Evolutionary conservation across 805 yeast species (phyloP).

Genomic region (Starmerella vitae): DNA sequence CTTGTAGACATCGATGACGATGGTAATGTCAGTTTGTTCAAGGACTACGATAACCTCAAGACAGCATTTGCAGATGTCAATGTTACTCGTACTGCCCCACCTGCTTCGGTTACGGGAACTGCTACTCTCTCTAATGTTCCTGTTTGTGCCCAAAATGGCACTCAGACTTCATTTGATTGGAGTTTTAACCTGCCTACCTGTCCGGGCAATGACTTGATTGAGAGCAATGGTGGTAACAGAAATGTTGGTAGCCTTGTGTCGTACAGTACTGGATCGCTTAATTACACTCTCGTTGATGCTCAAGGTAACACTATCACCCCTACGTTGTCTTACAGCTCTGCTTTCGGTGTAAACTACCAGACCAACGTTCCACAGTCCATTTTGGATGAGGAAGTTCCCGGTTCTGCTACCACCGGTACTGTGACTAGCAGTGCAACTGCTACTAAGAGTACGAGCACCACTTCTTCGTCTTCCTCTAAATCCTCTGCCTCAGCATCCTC

Average conservation of each 20-base stretch:
- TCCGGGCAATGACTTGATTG: conserved; percentile 28
- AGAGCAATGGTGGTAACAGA: conserved; percentile 29
- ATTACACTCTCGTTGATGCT: conserved; percentile 23
- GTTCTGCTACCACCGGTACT: conserved; percentile 11
- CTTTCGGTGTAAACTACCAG: conserved; percentile 22
- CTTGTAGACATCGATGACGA: conserved; percentile 47
- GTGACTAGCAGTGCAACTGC: conserved; percentile 12
- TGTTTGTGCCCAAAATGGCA: conserved; percentile 8
- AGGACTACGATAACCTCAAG: conserved; percentile 53
- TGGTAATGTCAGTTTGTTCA: conserved; percentile 36
- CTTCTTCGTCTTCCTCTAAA: conserved; percentile 8
- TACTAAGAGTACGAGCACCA: conserved; percentile 6
- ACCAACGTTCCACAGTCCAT: conserved; percentile 15
- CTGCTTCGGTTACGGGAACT: conserved; percentile 7
- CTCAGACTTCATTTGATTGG: conserved; percentile 10
- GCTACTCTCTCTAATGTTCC: conserved; percentile 18
- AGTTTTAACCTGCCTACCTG: conserved; percentile 26
- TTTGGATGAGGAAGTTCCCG: background rate
- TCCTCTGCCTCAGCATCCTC: background rate
- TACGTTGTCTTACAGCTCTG: conserved; percentile 13
- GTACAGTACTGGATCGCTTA: conserved; percentile 21
- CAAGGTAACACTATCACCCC: conserved; percentile 22
- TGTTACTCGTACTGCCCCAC: conserved; percentile 18
- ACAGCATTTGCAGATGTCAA: conserved; percentile 36
- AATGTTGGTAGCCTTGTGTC: conserved; percentile 28